Conservation (phyloP, 1,284 basidiomycete genomes). For the Cutaneotrichosporon sp. region DNA sequence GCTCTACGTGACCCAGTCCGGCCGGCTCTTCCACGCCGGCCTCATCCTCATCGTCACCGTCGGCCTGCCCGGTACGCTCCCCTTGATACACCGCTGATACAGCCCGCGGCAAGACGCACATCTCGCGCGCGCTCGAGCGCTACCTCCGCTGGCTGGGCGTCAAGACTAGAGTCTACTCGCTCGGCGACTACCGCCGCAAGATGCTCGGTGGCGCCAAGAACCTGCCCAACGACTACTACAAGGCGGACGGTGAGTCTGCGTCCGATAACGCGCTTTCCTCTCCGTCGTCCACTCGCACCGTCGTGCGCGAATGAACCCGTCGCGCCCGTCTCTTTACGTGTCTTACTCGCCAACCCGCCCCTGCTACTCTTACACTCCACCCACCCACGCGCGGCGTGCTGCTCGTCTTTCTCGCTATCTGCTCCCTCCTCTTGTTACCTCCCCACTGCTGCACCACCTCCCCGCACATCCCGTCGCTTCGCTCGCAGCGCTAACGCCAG, state of each 20-base stretch:
- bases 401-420: too few relatives aligned
- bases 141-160: constrained; percentile 98
- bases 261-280: not conserved
- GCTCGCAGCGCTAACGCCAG: not conserved
- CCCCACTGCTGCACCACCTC: too few relatives aligned
- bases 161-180: constrained; percentile 88
- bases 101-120: constrained; percentile 94
- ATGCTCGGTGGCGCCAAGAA: constrained; percentile 83
- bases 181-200: constrained; percentile 93
- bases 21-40: constrained; percentile 86
- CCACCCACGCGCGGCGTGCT: too few relatives aligned
- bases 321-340: too few relatives aligned
- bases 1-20: constrained; percentile 71
- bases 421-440: not conserved
- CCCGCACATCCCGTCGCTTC: too few relatives aligned
- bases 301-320: too few relatives aligned
- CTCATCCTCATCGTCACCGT: constrained; percentile 91
- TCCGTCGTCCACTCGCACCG: not conserved
- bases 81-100: not conserved
- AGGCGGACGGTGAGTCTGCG: constrained; percentile 68
- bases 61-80: constrained; percentile 68
- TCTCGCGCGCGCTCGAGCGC: constrained; percentile 90
- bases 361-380: too few relatives aligned
- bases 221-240: constrained; percentile 88
- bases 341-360: too few relatives aligned